These are phyloP conservation scores for Talaromyces proteolyticus DNA, from an alignment of 495 filamentous ascomycete species.

Conservation along the genomic window DNA sequence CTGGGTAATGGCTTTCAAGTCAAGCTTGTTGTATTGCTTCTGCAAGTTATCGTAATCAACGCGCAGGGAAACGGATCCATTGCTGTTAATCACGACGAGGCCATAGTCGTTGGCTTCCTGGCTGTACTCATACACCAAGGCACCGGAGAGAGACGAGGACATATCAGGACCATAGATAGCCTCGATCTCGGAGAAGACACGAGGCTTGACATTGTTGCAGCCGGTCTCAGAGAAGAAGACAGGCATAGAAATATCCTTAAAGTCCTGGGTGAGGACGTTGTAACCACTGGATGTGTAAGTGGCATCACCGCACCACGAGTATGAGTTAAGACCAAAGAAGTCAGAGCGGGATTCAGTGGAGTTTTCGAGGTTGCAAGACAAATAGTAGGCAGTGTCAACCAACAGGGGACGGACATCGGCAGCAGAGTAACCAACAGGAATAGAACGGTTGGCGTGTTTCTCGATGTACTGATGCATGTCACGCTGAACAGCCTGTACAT, in stretches of 20 bases:
- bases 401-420: slow-evolving; percentile 82
- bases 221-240: slow-evolving; percentile 97
- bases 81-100: slow-evolving; percentile 62
- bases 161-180: slow-evolving; percentile 78
- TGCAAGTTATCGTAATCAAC: slow-evolving; percentile 72
- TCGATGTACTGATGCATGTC: slow-evolving; percentile 86
- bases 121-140: slow-evolving; percentile 83
- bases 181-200: slow-evolving; percentile 76
- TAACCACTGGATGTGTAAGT: slow-evolving; percentile 66
- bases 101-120: slow-evolving; percentile 79
- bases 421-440: slow-evolving; percentile 91
- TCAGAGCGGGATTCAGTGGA: slow-evolving; percentile 62
- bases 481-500: slow-evolving; percentile 63
- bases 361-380: slow-evolving; percentile 71
- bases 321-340: slow-evolving; percentile 91
- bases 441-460: slow-evolving; percentile 58
- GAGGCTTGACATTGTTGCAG: slow-evolving; percentile 77
- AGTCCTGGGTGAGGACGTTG: slow-evolving; percentile 62
- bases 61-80: slow-evolving; percentile 57
- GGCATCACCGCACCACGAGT: slow-evolving; percentile 87
- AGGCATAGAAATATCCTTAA: slow-evolving; percentile 68
- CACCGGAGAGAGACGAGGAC: slow-evolving; percentile 73
- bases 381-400: slow-evolving; percentile 73
- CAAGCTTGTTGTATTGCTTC: slow-evolving; percentile 65
- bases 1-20: slow-evolving; percentile 57